phyloP scores from a whole-genome alignment of 805 yeast genomes.

The Candida chilensis region DNA sequence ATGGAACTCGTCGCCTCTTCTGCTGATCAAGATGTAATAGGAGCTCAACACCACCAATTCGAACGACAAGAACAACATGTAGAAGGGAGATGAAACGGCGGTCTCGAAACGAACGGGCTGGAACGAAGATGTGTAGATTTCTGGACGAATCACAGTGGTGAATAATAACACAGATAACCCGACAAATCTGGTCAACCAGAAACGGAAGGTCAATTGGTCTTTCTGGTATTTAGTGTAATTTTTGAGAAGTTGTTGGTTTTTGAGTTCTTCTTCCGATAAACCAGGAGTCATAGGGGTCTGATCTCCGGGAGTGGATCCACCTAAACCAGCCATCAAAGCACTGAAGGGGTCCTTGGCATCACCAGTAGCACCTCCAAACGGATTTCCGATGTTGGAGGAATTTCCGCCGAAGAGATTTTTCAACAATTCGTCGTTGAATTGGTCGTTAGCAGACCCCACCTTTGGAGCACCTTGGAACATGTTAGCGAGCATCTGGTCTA shows the following conservation, averaged over 20 bases:
- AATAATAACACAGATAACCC: neutral
- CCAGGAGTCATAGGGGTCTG: conserved; percentile 2
- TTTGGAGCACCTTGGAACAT: conserved; percentile 3
- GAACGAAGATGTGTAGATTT: no score
- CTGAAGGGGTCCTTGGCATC: conserved; percentile 17
- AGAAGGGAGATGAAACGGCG: conserved; percentile 7
- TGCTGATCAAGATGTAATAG: conserved; percentile 6
- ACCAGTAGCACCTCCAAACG: conserved; percentile 3
- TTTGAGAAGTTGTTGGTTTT: neutral
- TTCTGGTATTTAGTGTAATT: neutral
- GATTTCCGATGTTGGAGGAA: neutral
- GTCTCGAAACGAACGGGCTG: conserved; percentile 2
- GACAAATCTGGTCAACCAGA: neutral
- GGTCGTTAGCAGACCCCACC: neutral
- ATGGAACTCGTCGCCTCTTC: conserved; percentile 2
- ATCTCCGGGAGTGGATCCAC: conserved; percentile 3
- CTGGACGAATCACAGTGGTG: neutral
- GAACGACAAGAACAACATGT: conserved; percentile 10
- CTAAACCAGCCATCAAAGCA: conserved; percentile 12
- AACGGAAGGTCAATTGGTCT: neutral
- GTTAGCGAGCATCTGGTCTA: conserved; percentile 5
- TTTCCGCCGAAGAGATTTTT: neutral
- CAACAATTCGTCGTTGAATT: neutral
- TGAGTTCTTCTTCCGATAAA: neutral
- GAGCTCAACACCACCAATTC: conserved; percentile 9